Conservation (phyloP, 805 yeast species). For the Wickerhamomyces queroliae region DNA sequence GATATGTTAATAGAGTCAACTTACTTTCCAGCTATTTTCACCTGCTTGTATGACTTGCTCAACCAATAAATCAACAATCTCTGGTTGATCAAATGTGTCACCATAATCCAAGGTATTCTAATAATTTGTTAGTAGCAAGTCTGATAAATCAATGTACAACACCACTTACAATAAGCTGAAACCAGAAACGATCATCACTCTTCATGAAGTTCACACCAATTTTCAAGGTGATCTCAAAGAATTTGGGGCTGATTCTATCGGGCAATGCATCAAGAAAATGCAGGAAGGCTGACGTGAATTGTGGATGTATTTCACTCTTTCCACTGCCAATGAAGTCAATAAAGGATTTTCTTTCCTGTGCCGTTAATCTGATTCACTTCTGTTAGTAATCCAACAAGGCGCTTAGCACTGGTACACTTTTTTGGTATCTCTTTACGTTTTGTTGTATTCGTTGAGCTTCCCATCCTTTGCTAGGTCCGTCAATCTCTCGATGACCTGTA, state of each 20-base stretch:
- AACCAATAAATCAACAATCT: conserved; percentile 6
- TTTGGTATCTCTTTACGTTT: conserved; percentile 1
- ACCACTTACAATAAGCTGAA: conserved; percentile 11
- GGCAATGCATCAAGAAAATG: conserved; percentile 8
- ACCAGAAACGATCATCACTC: conserved; percentile 19
- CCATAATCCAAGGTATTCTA: conserved; percentile 17
- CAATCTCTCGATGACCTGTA: background rate
- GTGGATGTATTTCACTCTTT: background rate
- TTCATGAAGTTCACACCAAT: conserved; percentile 17
- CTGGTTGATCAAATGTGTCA: conserved; percentile 10
- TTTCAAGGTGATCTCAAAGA: conserved; percentile 17
- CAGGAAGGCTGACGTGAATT: background rate
- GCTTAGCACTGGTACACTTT: background rate
- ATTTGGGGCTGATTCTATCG: conserved; percentile 6
- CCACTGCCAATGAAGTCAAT: background rate
- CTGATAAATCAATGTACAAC: background rate
- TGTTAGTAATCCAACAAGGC: background rate
- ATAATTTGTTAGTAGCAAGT: background rate
- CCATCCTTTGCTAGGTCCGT: background rate
- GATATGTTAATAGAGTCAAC: background rate
- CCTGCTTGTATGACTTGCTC: conserved; percentile 5
- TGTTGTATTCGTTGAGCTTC: background rate
- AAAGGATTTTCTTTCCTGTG: background rate
- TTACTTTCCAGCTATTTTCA: conserved; percentile 22
- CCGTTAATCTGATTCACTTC: background rate